phyloP scores from a whole-genome alignment of 1,284 basidiomycete genomes.

The Wallemia ichthyophaga region DNA sequence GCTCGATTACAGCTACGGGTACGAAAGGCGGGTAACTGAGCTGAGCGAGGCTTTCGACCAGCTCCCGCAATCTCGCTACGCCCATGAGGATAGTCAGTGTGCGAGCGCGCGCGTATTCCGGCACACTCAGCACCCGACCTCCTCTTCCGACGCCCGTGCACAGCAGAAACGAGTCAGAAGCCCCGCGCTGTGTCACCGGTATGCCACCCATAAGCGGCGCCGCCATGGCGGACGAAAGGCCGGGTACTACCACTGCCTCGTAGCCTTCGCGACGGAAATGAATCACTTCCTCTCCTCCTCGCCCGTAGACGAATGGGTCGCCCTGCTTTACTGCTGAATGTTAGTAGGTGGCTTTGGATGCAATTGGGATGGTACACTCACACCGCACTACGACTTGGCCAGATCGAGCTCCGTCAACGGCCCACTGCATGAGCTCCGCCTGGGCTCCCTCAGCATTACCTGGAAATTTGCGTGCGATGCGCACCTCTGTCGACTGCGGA shows the following conservation, averaged over 20 bases:
- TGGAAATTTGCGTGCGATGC: slow-evolving; percentile 83
- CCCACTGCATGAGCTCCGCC: slow-evolving; percentile 70
- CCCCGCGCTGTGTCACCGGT: slow-evolving; percentile 81
- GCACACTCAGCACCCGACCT: slow-evolving; percentile 54
- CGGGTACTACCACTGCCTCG: slow-evolving; percentile 57
- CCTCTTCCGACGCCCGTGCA: slow-evolving; percentile 77
- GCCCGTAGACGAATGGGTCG: slow-evolving; percentile 77
- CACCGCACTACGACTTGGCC: slow-evolving; percentile 61
- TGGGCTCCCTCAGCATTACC: slow-evolving; percentile 89
- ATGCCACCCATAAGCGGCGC: slow-evolving; percentile 68
- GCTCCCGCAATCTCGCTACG: slow-evolving; percentile 46
- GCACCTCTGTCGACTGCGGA: slow-evolving; percentile 27
- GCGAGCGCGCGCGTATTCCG: slow-evolving; percentile 50
- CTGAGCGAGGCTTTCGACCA: slow-evolving; percentile 27
- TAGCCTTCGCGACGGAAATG: slow-evolving; percentile 62
- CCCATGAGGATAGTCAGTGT: slow-evolving; percentile 80
- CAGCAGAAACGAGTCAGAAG: slow-evolving; percentile 57
- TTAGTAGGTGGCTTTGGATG: slow-evolving; percentile 3
- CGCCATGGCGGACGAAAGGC: slow-evolving; percentile 60
- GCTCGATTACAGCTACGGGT: slow-evolving; percentile 77
- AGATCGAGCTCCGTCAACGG: slow-evolving; percentile 41
- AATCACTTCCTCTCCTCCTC: slow-evolving; percentile 76
- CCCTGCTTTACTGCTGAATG: slow-evolving; percentile 58
- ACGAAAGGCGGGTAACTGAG: slow-evolving; percentile 36
- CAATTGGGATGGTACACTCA: slow-evolving; percentile 12